A percentile compares a stretch with the other conserved stretches of the same genome.
Conservation (phyloP, 2,329 filamentous ascomycete species). For the Penicillium sumatraense region DNA sequence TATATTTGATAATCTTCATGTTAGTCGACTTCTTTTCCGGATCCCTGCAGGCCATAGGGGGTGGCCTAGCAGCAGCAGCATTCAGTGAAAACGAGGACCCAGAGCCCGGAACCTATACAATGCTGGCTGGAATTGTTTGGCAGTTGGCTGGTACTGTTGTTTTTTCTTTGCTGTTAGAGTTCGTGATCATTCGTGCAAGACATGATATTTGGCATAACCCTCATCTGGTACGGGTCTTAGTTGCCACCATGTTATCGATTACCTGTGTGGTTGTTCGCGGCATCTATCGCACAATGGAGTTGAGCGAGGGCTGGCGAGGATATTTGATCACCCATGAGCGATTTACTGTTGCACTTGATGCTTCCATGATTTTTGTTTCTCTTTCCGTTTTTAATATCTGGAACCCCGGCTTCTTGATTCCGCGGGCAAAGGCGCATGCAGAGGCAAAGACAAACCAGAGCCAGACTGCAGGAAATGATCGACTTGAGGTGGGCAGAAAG, state of each 20-base stretch:
- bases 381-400: slow-evolving; percentile 5
- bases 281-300: background rate
- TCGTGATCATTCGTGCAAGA: background rate
- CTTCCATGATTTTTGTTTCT: background rate
- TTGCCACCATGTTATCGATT: background rate
- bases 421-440: background rate
- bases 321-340: slow-evolving; percentile 3
- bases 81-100: slow-evolving; percentile 19
- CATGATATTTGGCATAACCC: background rate
- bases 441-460: background rate
- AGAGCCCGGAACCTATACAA: background rate
- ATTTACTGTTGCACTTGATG: slow-evolving; percentile 2
- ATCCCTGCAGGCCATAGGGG: slow-evolving; percentile 53
- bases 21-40: slow-evolving; percentile 52
- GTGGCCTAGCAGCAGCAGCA: slow-evolving; percentile 45
- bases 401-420: slow-evolving; percentile 20
- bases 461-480: background rate
- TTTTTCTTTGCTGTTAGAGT: background rate
- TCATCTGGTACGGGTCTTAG: background rate
- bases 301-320: background rate
- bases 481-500: too few species aligned
- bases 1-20: slow-evolving; percentile 49
- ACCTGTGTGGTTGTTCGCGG: slow-evolving; percentile 3
- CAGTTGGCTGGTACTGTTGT: background rate
- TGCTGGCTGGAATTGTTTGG: background rate